Conservation (phyloP, 2,329 filamentous ascomycete genomes). For the Cercospora sp. region DNA sequence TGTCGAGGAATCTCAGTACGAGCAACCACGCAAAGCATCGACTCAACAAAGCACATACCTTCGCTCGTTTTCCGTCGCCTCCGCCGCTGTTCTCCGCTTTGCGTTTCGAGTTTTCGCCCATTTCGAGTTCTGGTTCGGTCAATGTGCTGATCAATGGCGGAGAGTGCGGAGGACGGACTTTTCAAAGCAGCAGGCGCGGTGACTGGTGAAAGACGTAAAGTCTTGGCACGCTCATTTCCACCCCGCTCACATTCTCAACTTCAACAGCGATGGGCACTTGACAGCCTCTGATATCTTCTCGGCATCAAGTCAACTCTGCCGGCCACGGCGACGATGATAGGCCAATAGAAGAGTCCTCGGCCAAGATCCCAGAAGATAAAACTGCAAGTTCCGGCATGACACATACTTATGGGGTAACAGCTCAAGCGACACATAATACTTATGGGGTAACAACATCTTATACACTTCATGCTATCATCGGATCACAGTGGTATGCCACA, state of each 20-base stretch:
- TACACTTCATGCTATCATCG: not conserved
- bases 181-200: not conserved
- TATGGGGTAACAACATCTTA: slow-evolving; percentile 12
- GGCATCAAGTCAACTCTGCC: not conserved
- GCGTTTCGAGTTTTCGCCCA: slow-evolving; percentile 12
- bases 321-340: not conserved
- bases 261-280: not conserved
- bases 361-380: not conserved
- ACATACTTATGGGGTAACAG: slow-evolving; percentile 14
- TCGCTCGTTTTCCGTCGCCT: slow-evolving; percentile 4
- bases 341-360: not conserved
- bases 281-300: not conserved
- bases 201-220: not conserved
- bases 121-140: not conserved
- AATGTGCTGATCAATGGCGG: not conserved
- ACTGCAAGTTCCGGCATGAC: not conserved
- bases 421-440: slow-evolving; percentile 3
- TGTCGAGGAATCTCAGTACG: not conserved
- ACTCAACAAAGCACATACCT: not conserved
- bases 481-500: not conserved
- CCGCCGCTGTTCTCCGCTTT: slow-evolving; percentile 5
- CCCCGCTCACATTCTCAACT: not conserved
- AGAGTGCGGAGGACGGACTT: slow-evolving; percentile 2
- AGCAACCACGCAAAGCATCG: not conserved
- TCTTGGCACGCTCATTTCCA: slow-evolving; percentile 2